Conservation (phyloP, 2,329 filamentous ascomycete species). For the Pseudogymnoascus sp. region DNA sequence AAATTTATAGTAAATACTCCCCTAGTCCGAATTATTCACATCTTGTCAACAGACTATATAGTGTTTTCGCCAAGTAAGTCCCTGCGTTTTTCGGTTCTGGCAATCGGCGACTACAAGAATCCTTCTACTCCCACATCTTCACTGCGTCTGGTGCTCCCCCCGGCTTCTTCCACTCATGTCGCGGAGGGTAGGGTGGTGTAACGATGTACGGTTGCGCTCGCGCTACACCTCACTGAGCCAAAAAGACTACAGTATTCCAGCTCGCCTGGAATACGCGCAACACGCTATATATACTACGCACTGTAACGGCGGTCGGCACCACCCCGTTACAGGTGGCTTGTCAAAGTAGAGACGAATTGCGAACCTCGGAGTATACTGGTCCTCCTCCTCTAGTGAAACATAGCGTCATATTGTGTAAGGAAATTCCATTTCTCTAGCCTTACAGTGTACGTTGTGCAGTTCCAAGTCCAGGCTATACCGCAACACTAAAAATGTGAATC, state of each 20-base stretch:
- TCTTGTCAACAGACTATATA: neutral
- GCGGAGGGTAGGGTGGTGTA: constrained; percentile 25
- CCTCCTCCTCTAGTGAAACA: neutral
- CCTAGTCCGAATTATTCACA: neutral
- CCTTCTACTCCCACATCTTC: constrained; percentile 12
- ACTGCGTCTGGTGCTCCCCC: constrained; percentile 17
- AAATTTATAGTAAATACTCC: neutral
- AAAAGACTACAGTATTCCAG: too few relatives aligned
- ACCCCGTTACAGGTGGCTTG: too few relatives aligned
- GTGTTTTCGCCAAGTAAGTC: neutral
- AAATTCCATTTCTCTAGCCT: constrained; percentile 21
- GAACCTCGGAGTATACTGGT: neutral
- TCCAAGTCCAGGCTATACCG: too few relatives aligned
- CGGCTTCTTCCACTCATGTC: constrained; percentile 20
- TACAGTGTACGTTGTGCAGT: too few relatives aligned
- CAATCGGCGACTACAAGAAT: neutral
- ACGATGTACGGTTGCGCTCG: too few relatives aligned
- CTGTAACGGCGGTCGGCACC: too few relatives aligned
- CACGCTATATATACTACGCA: too few relatives aligned
- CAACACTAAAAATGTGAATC: too few relatives aligned
- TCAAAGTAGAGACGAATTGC: constrained; percentile 15
- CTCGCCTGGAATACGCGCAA: too few relatives aligned
- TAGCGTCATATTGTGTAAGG: neutral
- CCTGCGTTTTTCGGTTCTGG: neutral
- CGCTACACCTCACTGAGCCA: too few relatives aligned